Conservation (phyloP, 1,284 basidiomycete species). For the Ceratobasidium sp. region DNA sequence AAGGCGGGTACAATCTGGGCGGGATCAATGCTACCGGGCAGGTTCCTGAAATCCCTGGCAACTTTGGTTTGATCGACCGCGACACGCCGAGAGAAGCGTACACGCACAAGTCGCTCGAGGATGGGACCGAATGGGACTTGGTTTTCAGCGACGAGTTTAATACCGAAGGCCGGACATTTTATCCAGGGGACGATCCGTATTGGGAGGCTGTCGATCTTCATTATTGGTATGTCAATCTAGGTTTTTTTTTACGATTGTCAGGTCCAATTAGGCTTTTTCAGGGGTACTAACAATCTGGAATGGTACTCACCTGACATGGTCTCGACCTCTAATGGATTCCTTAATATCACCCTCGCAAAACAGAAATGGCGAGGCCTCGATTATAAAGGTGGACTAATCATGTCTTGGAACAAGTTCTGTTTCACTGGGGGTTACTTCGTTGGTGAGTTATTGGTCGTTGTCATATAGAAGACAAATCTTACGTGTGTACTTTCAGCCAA, state of each 20-base stretch:
- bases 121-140: constrained; percentile 73
- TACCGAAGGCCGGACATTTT: constrained; percentile 66
- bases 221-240: constrained; percentile 76
- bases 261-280: too few species aligned
- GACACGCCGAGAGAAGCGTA: constrained; percentile 73
- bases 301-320: constrained; percentile 60
- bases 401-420: constrained; percentile 92
- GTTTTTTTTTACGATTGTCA: constrained; percentile 56
- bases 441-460: constrained; percentile 17
- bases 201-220: constrained; percentile 69
- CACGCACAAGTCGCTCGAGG: constrained; percentile 71
- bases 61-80: constrained; percentile 75
- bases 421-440: constrained; percentile 95
- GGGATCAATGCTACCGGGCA: constrained; percentile 76
- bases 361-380: constrained; percentile 77
- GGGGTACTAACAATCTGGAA: too few species aligned
- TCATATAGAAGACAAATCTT: too few species aligned
- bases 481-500: constrained; percentile 48
- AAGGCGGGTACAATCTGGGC: constrained; percentile 39
- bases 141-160: constrained; percentile 92
- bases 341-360: constrained; percentile 76
- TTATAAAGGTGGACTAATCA: constrained; percentile 78
- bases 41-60: constrained; percentile 62
- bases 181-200: constrained; percentile 65
- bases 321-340: constrained; percentile 71